Base-by-base conservation (phyloP, 2,329 filamentous ascomycete species). In the Aureobasidium mangrovei region DNA sequence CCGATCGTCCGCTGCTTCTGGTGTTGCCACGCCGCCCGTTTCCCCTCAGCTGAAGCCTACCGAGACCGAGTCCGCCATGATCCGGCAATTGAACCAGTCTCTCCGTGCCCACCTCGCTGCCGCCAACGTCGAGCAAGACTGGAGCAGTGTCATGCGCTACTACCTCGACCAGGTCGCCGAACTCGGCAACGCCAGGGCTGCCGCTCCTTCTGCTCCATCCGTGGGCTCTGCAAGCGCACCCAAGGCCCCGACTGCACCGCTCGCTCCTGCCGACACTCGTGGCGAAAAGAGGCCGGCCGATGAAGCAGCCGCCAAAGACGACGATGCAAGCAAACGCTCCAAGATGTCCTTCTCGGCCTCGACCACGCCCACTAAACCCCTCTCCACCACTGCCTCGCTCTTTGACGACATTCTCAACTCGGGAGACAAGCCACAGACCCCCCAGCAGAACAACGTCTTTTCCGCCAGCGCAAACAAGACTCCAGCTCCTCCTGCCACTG, bases 331-430 rank as follows among this genome's bases (percentile, higher is more conserved):
- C 35, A 56, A 56, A 42, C 54, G 54, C 28, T 39, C 54, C 4
- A 56, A 53, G 38, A 29, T 26, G 29, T 12, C 24, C 1, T 43
- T 44, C 7, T n/a, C 12, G 12, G 7, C 9, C 10, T 46, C 45
- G 9, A 39, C 52, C 27, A 36, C 36, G 7, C 45, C 43, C 18
- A 12, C n/a, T 6, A 59, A 53, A 29, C 57, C 57, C 24, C 40
- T 57, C 4, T 51, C 47, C 18, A 31, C 36, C 5, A 59, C 57
- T 33, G 57, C 57, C 8, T 54, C 53, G 6, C 18, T 59, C 18
- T 59, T 59, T 36, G 36, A 52, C n/a, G 51, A 55, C 26, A 59
- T 59, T 6, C 26, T 59, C 18, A 53, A 47, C 9, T 54, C 55
- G 3, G 38, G 53, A 6, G 47, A 53, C 10, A 55, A 57, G 48